phyloP scores from a whole-genome alignment of 805 yeast genomes.

The Candida nanaspora region DNA sequence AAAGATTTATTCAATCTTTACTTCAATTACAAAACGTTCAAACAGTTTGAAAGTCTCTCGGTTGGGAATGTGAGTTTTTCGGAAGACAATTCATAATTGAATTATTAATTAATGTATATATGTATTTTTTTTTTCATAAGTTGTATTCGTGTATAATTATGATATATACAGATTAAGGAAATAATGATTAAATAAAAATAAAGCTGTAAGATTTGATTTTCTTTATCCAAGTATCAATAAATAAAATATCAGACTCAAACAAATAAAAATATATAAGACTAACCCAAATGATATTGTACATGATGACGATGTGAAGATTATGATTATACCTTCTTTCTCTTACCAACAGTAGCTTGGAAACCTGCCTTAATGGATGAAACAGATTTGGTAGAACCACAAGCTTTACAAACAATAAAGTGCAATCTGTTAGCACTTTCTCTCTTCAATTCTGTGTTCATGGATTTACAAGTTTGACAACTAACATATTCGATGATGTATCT shows the following conservation, averaged over 20 bases:
- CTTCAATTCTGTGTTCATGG: slow-evolving; percentile 91
- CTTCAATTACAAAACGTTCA: slow-evolving; percentile 23
- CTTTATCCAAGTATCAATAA: neutral
- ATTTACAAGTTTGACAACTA: slow-evolving; percentile 97
- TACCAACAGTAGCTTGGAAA: slow-evolving; percentile 97
- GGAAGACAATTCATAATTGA: too few relatives aligned
- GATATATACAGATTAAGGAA: too few relatives aligned
- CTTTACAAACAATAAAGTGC: slow-evolving; percentile 95
- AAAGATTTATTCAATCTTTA: slow-evolving; percentile 27
- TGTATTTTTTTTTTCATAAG: too few relatives aligned
- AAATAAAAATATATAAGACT: slow-evolving; percentile 18
- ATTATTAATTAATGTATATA: too few relatives aligned
- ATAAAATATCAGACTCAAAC: slow-evolving; percentile 14
- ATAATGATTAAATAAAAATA: too few relatives aligned
- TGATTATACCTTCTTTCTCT: slow-evolving; percentile 58
- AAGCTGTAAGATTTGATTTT: too few relatives aligned
- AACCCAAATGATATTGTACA: slow-evolving; percentile 9
- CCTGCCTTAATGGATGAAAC: slow-evolving; percentile 98
- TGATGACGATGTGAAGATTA: neutral
- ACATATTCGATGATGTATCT: slow-evolving; percentile 96
- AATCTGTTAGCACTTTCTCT: slow-evolving; percentile 95
- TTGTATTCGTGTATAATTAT: too few relatives aligned
- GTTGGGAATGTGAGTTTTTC: neutral
- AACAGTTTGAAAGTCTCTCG: slow-evolving; percentile 10
- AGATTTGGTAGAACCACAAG: slow-evolving; percentile 96